Evolutionary conservation across 345 rosid genomes (phyloP), one percentile per base, ranked within the genome.

Genomic region (Carallia brachiata): DNA sequence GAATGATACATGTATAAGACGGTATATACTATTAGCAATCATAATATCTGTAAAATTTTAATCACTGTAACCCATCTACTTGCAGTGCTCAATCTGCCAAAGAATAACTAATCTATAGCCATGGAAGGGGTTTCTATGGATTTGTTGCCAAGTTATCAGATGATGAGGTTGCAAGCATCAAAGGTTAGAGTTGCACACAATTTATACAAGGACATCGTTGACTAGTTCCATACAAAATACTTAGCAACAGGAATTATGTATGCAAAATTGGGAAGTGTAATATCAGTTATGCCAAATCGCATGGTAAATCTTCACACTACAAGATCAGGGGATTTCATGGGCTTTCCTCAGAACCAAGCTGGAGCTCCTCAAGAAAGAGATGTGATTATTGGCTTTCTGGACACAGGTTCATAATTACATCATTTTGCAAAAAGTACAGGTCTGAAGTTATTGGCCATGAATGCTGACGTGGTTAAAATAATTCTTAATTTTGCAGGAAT

Each of bases 81-180:
- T 69, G 74, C 84, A 76, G 85, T 48, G 18, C 61, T 70, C 47
- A 55, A 27, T 64, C 61, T 16, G 84, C 81, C 28, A 62, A 67
- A 54, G 74, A 81, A 6, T 81, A 73, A 10, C 68, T 77, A 6
- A 55, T 84, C 60, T 71, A 81, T 40, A 84, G 83, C 55, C 79
- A 84, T 39, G 77, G 80, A 31, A 75, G 78, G 66, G 74, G 73
- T 67, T 77, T 84, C 66, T 77, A 81, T 58, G 83, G 76, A 52
- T 84, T 84, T 77, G 85, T 83, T 23, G 85, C 87, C 19, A 81
- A 64, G 60, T 58, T 81, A n/a, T 76, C 79, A 0, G 76, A 78
- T 62, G 76, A 79, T 63, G 79, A 82, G 63, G 84, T 61, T 60
- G 77, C 68, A 62, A 78, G 36, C 65, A 31, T 74, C 71, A 69